Evolutionary conservation across 2,329 filamentous ascomycete species (phyloP), one percentile per base, ranked within the genome.

Genomic region (Sporothrix humicola): DNA sequence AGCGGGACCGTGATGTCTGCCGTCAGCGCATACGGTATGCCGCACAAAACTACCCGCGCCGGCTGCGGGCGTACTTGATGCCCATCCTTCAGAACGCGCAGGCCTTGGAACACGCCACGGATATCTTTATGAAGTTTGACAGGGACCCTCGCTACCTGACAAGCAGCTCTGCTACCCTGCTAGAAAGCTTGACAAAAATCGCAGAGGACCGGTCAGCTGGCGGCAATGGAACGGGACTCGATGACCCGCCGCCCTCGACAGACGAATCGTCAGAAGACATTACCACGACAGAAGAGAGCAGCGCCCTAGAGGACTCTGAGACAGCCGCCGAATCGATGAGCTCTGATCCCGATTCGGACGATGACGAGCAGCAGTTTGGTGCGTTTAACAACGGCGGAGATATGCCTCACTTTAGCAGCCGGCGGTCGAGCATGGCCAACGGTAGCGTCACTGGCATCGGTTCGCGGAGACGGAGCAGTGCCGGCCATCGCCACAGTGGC

Each of bases 51-150:
- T 77, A 74, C 48, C 73, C 76, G 37, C 66, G 72, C 23, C 74
- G 75, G 7, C 75, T 77, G 20, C 73, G 48, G 0, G 31, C 42
- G 46, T 77, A 76, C 42, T 73, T 77, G 44, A 9, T 52, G 61
- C 75, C 76, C 9, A 68, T 77, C 13, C 66, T 77, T n/a, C 61
- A 75, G 42, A 76, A 65, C 73, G 44, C 68, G 48, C 50, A 59
- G 63, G 76, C 74, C 58, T 73, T 77, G 71, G 75, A 77, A 71
- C 68, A 73, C 8, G 73, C 74, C 20, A 70, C 61, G 6, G 76
- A 76, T 26, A 61, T 76, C 15, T 76, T 77, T 37, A 10, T 74
- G 50, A 75, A 75, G 74, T 74, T 77, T 2, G 75, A 76, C 65
- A 66, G 74, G 44, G 75, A 76, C 56, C 42, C 70, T 4, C 76